A percentile compares a stretch with the other conserved stretches of the same genome.
These are phyloP conservation scores for Cladosporium sp. DNA, from an alignment of 2,329 filamentous ascomycete genomes.

Conservation along the genomic window DNA sequence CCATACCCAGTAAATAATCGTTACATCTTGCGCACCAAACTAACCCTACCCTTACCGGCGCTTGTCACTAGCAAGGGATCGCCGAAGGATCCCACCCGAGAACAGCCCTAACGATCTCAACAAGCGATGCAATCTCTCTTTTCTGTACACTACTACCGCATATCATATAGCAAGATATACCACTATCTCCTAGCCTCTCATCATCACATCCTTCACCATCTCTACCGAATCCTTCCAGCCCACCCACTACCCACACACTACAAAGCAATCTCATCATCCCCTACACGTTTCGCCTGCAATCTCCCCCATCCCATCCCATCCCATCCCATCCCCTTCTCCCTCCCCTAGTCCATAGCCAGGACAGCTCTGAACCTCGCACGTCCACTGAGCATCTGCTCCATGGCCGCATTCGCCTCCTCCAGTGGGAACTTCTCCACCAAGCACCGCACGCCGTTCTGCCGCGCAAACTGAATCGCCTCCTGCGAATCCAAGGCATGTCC, in stretches of 20 bases:
- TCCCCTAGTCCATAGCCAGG: conserved; percentile 41
- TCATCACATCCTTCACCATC: too few relatives aligned
- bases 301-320: too few relatives aligned
- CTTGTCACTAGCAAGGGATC: too few relatives aligned
- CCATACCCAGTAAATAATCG: too few relatives aligned
- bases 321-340: background rate
- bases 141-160: too few relatives aligned
- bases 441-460: conserved; percentile 46
- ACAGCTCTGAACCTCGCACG: conserved; percentile 50
- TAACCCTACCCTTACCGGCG: too few relatives aligned
- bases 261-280: background rate
- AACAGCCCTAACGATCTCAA: too few relatives aligned
- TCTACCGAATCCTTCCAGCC: background rate
- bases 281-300: background rate
- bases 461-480: conserved; percentile 49
- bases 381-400: conserved; percentile 46
- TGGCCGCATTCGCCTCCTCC: conserved; percentile 46
- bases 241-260: background rate
- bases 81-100: too few relatives aligned
- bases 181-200: too few relatives aligned
- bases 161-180: too few relatives aligned
- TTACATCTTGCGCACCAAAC: too few relatives aligned
- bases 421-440: conserved; percentile 52
- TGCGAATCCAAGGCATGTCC: conserved; percentile 50
- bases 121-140: too few relatives aligned